Base-by-base conservation (phyloP, 805 yeast species). In the Saccharomycopsis schoenii region DNA sequence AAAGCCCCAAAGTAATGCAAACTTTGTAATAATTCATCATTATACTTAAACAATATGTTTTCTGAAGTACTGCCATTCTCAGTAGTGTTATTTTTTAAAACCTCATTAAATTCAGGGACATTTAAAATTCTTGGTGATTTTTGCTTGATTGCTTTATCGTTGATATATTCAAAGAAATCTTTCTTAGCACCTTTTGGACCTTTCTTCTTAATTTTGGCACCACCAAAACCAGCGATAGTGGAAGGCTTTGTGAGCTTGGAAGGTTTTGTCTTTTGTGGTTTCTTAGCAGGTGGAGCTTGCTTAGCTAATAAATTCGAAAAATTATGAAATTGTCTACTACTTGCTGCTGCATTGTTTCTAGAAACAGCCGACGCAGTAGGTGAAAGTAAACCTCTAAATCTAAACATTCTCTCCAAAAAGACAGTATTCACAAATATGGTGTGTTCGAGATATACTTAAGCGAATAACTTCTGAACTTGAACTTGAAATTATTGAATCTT, bases 1-100 rank as follows among this genome's bases (percentile, higher is more conserved):
- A 88, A 88, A 0, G 86, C 73, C 24, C 91, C 92, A 60, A 85
- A 71, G 51, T 76, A 75, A 40, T 74, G 72, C 64, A 89, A 73
- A 56, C 74, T 72, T 60, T 74, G 70, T 62, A 80, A 74, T 17
- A 77, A 75, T 14, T 69, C 68, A 1, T 73, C 68, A 15, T 77
- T 72, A 71, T 77, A 88, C 41, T 71, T 70, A 6, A 73, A 70
- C 24, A 80, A 74, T 11, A n/a, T 41, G 43, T 34, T 36, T 40
- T 24, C 41, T 47, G 34, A 3, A 21, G 4, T 14, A 4, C 29
- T 12, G 9, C 21, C 58, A 19, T 19, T n/a, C 9, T 34, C 36
- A 54, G 25, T 12, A 34, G 24, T 54, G 14, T 54, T 37, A 17
- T 54, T 37, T 24, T 41, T 56, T n/a, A 41, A 40, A 15, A 56